Evolutionary conservation across 768 basidiomycete genomes (phyloP), one percentile per base, ranked within the genome.

Genomic region (Macrocybe gigantea): DNA sequence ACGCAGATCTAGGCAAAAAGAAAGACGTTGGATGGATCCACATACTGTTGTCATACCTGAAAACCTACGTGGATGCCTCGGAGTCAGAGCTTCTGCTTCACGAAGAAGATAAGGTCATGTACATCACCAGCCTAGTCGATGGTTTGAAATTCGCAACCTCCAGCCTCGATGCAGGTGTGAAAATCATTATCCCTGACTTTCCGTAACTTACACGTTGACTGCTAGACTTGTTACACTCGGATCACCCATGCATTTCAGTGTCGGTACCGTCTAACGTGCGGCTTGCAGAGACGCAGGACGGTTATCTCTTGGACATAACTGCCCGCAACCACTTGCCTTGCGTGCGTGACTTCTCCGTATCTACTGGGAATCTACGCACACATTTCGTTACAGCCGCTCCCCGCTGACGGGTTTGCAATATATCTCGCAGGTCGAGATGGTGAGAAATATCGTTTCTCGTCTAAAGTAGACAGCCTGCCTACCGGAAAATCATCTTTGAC

Each of bases 1-100:
- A 93, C 56, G 62, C 67, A 1, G 60, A 71, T 14, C 64, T 85
- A n/a, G 64, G 73, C 10, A 80, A 77, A 55, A 66, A 75, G 5
- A 79, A 71, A 49, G 85, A 90, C 53, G 70, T 72, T 14, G 89
- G 93, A 59, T 94, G 91, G 91, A 76, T 89, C 14, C 80, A 87
- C 51, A 75, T 85, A 11, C 72, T 87, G 5, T 70, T 93, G 31
- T 79, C 87, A 5, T 93, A 88, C 62, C 71, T 96, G 38, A 82
- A 80, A 57, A 76, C 80, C 9, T 84, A 78, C 50, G 75, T 81
- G 12, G 80, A 80, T 31, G 77, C 78, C 53, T 56, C 65, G 35
- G 77, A 72, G 3, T 64, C 65, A 38, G 79, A 82, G 43, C 52
- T 84, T 49, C 63, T 88, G 38, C 66, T 79, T 53, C 69, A 75